A percentile compares a stretch with the other conserved stretches of the same genome.
Conservation (phyloP, 78 protist species). For the Dictyostelium intermedium region DNA sequence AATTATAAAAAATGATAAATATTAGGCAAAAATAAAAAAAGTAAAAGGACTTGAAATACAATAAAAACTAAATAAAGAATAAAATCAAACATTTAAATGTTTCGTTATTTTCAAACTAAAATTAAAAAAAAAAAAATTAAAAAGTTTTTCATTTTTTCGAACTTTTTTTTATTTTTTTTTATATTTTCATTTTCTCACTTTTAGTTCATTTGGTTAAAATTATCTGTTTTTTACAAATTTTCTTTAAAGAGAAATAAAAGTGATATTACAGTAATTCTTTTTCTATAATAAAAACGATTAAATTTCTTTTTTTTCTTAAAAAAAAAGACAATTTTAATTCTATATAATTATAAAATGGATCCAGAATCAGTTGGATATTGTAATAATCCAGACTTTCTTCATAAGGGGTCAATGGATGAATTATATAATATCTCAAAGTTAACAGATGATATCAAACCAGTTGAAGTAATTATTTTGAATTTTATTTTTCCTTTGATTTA, state of each 20-base stretch:
- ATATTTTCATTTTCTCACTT: not conserved
- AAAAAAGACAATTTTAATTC: not conserved
- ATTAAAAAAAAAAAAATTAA: not conserved
- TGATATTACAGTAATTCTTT: not conserved
- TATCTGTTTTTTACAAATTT: not conserved
- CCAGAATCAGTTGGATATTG: constrained; percentile 19
- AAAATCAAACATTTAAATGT: not conserved
- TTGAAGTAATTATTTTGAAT: constrained; percentile 22
- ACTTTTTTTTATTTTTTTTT: not conserved
- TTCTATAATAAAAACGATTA: too few relatives aligned
- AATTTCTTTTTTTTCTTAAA: not conserved
- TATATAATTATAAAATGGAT: not conserved
- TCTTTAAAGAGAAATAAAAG: not conserved
- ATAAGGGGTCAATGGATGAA: constrained; percentile 65
- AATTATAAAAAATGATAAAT: not conserved
- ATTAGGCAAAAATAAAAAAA: too few relatives aligned
- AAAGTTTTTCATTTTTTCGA: not conserved
- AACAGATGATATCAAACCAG: constrained; percentile 68
- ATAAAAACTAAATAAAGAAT: too few relatives aligned
- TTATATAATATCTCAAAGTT: constrained; percentile 56
- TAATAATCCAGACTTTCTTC: not conserved
- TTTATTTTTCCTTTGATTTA: not conserved
- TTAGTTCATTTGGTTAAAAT: not conserved
- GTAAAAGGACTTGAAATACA: too few relatives aligned
- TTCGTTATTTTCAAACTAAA: not conserved